A percentile compares a stretch with the other conserved stretches of the same genome.
phyloP scores from a whole-genome alignment of 208 protist genomes.

The Leishmania major region DNA sequence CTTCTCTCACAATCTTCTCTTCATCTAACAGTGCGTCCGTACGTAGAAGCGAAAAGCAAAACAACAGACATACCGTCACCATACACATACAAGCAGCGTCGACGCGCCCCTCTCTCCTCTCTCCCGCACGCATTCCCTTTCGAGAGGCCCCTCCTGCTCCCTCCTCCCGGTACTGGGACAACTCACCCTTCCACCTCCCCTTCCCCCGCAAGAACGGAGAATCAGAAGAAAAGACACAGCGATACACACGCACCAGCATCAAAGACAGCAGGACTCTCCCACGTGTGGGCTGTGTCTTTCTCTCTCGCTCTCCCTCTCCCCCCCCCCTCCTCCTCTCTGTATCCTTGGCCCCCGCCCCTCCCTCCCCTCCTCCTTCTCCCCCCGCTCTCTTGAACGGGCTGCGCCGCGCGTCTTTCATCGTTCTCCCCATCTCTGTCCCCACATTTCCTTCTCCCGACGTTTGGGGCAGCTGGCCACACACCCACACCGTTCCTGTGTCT shows the following conservation, averaged over 20 bases:
- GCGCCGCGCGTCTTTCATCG: not conserved
- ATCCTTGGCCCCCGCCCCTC: not conserved
- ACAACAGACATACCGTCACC: not conserved
- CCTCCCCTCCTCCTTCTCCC: not conserved
- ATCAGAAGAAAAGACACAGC: not conserved
- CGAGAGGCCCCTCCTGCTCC: not conserved
- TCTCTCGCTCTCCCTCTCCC: not conserved
- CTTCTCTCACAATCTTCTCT: not conserved
- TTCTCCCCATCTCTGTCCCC: not conserved
- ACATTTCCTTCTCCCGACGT: not conserved
- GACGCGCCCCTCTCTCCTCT: not conserved
- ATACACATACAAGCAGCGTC: not conserved
- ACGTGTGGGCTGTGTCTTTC: not conserved
- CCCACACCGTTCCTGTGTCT: not conserved
- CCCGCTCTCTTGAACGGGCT: not conserved
- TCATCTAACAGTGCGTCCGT: not conserved
- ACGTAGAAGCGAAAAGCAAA: not conserved
- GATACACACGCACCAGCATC: not conserved
- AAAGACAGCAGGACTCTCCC: not conserved
- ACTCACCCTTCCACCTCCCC: not conserved
- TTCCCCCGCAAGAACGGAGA: not conserved
- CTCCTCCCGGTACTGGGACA: not conserved
- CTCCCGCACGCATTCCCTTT: not conserved
- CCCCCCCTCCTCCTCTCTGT: slow-evolving; percentile 3
- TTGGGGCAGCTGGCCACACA: not conserved